Percentiles rank a stretch among this genome's conserved stretches.
Conservation (phyloP, 1,139 yeast species). For the Saccharomyces hybrid region DNA sequence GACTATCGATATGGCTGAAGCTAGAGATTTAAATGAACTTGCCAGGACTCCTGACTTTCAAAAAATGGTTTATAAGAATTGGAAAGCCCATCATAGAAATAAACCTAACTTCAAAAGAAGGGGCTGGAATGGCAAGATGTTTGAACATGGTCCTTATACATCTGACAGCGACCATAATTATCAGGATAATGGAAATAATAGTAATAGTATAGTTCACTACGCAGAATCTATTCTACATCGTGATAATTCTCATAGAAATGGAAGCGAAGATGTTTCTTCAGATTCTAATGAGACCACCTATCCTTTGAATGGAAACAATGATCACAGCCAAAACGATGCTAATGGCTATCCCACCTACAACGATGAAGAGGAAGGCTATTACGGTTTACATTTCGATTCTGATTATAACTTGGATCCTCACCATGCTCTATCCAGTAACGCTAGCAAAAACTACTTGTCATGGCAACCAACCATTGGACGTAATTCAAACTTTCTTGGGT, state of each 20-base stretch:
- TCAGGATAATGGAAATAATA: slow-evolving; percentile 17
- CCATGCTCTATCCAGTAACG: slow-evolving; percentile 27
- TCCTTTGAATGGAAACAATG: neutral
- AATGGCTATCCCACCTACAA: slow-evolving; percentile 4
- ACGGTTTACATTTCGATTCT: slow-evolving; percentile 18
- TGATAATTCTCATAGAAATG: slow-evolving; percentile 4
- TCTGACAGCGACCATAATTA: slow-evolving; percentile 12
- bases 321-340: neutral
- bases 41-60: slow-evolving; percentile 42
- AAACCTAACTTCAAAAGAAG: slow-evolving; percentile 15
- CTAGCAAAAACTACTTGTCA: slow-evolving; percentile 64
- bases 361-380: slow-evolving; percentile 20
- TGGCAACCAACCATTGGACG: slow-evolving; percentile 92
- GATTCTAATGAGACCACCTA: neutral
- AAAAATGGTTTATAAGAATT: slow-evolving; percentile 32
- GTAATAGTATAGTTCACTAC: slow-evolving; percentile 10
- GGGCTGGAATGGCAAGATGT: slow-evolving; percentile 11
- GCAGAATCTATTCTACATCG: slow-evolving; percentile 7
- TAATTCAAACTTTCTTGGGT: slow-evolving; percentile 80
- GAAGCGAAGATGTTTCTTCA: neutral
- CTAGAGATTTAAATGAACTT: slow-evolving; percentile 24
- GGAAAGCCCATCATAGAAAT: slow-evolving; percentile 23
- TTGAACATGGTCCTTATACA: slow-evolving; percentile 6
- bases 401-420: slow-evolving; percentile 11
- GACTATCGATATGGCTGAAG: slow-evolving; percentile 39